Evolutionary conservation across 345 rosid genomes (phyloP).

Genomic region (Aethionema arabicum): DNA sequence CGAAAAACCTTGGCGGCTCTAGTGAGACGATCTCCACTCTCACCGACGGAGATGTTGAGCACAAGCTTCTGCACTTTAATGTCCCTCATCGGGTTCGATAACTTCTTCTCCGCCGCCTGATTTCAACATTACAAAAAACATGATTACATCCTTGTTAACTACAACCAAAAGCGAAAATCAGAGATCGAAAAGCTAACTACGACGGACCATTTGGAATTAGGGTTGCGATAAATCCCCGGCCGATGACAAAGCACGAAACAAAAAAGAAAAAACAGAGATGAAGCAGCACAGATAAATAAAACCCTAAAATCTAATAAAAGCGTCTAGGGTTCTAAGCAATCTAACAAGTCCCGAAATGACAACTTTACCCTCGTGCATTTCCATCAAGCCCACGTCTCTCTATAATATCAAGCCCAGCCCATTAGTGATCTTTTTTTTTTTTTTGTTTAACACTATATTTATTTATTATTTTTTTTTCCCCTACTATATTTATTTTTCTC

Average conservation of each 20-base stretch:
- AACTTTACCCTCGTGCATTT: neutral
- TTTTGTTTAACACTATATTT: no score
- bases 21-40: slow-evolving; percentile 89
- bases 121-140: neutral
- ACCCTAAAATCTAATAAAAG: slow-evolving; percentile 28
- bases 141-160: slow-evolving; percentile 2
- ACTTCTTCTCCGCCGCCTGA: slow-evolving; percentile 86
- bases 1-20: slow-evolving; percentile 70
- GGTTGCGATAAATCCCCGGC: slow-evolving; percentile 20
- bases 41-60: slow-evolving; percentile 87
- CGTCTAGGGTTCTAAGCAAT: slow-evolving; percentile 26
- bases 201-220: slow-evolving; percentile 29
- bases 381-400: neutral
- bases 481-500: no score
- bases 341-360: neutral
- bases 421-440: no score
- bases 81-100: slow-evolving; percentile 85
- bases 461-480: no score
- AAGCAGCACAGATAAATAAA: slow-evolving; percentile 21
- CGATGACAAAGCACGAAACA: slow-evolving; percentile 15
- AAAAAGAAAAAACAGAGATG: neutral
- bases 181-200: neutral
- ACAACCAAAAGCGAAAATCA: neutral
- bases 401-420: no score
- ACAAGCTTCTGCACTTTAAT: slow-evolving; percentile 91